Conservation (phyloP, 2,329 filamentous ascomycete species). For the Penicillium sclerotigenum region DNA sequence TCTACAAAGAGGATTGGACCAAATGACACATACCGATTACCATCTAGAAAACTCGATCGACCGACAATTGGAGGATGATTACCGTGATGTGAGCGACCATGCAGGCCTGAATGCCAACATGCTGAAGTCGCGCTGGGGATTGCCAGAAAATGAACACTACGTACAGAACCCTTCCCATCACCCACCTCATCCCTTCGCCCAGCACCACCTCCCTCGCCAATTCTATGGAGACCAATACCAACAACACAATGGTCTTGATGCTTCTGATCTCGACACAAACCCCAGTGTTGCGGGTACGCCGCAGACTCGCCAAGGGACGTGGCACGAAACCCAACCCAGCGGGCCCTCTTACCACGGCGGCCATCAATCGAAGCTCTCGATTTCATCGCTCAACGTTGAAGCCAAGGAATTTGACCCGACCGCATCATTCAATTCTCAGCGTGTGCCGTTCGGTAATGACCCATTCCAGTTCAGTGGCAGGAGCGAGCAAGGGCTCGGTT, state of each 20-base stretch:
- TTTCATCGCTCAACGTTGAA: slow-evolving; percentile 80
- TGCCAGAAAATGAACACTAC: slow-evolving; percentile 32
- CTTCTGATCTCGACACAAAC: slow-evolving; percentile 69
- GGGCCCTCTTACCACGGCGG: slow-evolving; percentile 35
- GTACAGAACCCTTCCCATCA: slow-evolving; percentile 23
- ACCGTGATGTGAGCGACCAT: slow-evolving; percentile 45
- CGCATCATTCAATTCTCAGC: slow-evolving; percentile 49
- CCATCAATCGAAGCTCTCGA: slow-evolving; percentile 66
- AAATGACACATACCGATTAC: slow-evolving; percentile 67
- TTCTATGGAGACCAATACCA: slow-evolving; percentile 35
- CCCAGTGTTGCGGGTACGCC: slow-evolving; percentile 70
- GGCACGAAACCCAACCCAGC: slow-evolving; percentile 36
- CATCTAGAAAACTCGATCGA: slow-evolving; percentile 77
- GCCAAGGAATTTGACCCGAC: slow-evolving; percentile 78
- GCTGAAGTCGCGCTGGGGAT: slow-evolving; percentile 38
- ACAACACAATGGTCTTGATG: slow-evolving; percentile 46
- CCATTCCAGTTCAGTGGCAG: slow-evolving; percentile 43
- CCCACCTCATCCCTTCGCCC: slow-evolving; percentile 22
- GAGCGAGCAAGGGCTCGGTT: slow-evolving; percentile 28
- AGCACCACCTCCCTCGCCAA: slow-evolving; percentile 33
- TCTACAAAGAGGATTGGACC: slow-evolving; percentile 76
- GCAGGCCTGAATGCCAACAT: slow-evolving; percentile 28
- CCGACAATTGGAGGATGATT: slow-evolving; percentile 73
- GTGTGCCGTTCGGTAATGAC: slow-evolving; percentile 43
- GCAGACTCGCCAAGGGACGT: slow-evolving; percentile 30